Conservation (phyloP, 1,139 yeast genomes). For the Yamadazyma membranifaciens region DNA sequence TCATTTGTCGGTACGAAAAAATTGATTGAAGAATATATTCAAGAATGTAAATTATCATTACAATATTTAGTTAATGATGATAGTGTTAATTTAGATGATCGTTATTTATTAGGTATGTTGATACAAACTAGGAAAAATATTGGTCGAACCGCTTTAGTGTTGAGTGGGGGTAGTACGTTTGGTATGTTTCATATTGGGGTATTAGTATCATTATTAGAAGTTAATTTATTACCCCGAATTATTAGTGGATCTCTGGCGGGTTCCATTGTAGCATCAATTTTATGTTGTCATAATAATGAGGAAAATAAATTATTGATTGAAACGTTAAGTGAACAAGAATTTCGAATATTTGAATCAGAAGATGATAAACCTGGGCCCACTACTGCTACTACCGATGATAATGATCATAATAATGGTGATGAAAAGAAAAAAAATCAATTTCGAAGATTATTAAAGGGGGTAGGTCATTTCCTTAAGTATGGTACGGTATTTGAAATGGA, state of each 20-base stretch:
- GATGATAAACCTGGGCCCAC: slow-evolving; percentile 20
- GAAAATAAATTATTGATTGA: slow-evolving; percentile 62
- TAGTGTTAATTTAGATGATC: slow-evolving; percentile 58
- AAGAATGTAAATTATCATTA: slow-evolving; percentile 70
- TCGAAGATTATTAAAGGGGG: slow-evolving; percentile 30
- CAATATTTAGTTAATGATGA: slow-evolving; percentile 43
- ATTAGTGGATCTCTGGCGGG: slow-evolving; percentile 98
- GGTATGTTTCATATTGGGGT: slow-evolving; percentile 95
- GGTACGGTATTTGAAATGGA: slow-evolving; percentile 89
- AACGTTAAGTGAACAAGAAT: slow-evolving; percentile 54
- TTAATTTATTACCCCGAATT: slow-evolving; percentile 76
- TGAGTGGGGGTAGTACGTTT: slow-evolving; percentile 94
- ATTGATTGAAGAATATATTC: slow-evolving; percentile 77
- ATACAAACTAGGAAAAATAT: slow-evolving; percentile 87
- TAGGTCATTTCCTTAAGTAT: slow-evolving; percentile 60
- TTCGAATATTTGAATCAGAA: slow-evolving; percentile 57
- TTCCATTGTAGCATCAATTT: slow-evolving; percentile 85
- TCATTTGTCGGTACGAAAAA: slow-evolving; percentile 84
- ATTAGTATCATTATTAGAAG: slow-evolving; percentile 70
- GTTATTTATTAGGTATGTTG: slow-evolving; percentile 70
- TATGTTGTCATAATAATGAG: slow-evolving; percentile 77
- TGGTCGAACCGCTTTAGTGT: slow-evolving; percentile 88
- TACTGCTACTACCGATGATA: slow-evolving; percentile 20
- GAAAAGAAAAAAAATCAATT: slow-evolving; percentile 41
- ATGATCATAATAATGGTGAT: slow-evolving; percentile 6